A percentile compares a stretch with the other conserved stretches of the same genome.
phyloP scores from a whole-genome alignment of 2,329 filamentous ascomycete genomes.

The Penicillium nordicum region DNA sequence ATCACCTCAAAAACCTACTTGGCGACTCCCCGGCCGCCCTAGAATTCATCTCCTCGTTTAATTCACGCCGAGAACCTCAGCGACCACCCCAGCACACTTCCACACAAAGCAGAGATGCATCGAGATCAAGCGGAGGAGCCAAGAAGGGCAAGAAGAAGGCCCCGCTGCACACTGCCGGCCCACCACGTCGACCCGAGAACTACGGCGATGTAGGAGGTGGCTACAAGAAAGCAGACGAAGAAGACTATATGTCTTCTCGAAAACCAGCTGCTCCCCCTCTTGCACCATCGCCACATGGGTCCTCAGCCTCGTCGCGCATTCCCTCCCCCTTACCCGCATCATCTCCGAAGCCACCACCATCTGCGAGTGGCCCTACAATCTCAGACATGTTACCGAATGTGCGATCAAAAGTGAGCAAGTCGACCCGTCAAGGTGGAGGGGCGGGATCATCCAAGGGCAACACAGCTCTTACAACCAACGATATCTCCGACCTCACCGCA shows the following conservation, averaged over 20 bases:
- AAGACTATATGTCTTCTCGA: conserved; percentile 66
- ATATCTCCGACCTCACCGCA: conserved; percentile 58
- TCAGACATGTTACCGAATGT: conserved; percentile 66
- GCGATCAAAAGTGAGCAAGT: conserved; percentile 58
- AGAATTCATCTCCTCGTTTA: conserved; percentile 72
- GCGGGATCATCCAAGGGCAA: conserved; percentile 58
- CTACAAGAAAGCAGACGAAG: conserved; percentile 69
- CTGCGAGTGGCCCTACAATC: conserved; percentile 73
- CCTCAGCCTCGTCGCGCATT: conserved; percentile 46
- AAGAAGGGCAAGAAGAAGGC: conserved; percentile 55
- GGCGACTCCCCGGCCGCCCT: conserved; percentile 75
- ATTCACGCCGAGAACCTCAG: conserved; percentile 55
- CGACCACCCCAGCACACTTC: conserved; percentile 23
- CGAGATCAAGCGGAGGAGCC: conserved; percentile 6
- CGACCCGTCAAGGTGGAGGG: conserved; percentile 65
- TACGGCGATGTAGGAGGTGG: conserved; percentile 63
- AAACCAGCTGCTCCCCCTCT: conserved; percentile 43
- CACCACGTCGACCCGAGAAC: conserved; percentile 62
- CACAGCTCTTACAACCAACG: conserved; percentile 44
- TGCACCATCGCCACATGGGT: conserved; percentile 34
- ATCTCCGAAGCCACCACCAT: conserved; percentile 54
- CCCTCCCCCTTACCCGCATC: conserved; percentile 37
- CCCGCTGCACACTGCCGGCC: conserved; percentile 58
- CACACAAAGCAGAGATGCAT: conserved; percentile 4
- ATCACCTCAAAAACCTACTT: conserved; percentile 83